Evolutionary conservation across 1,139 yeast genomes (phyloP), one percentile per base, ranked within the genome.

Genomic region (Candida tropicalis): DNA sequence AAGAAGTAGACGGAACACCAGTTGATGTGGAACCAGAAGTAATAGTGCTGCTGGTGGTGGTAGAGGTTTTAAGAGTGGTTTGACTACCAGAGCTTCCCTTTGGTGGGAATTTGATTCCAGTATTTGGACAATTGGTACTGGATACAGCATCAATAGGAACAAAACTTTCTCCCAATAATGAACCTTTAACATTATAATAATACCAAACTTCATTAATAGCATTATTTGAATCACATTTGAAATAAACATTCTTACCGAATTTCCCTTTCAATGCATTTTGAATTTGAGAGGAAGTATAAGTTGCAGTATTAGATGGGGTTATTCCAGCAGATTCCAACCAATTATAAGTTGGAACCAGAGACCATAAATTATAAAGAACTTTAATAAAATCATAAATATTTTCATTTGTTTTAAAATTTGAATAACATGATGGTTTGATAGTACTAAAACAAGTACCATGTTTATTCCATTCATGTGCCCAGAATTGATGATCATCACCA

Each of bases 391-490:
- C 97, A 48, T 84, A 84, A 10, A 88, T 88, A 53, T 88, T 82
- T 56, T 77, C 76, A 55, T 78, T 63, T 6, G 46, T 33, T 25
- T 45, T 41, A 20, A 47, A 48, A 18, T 46, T 46, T 6, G 37
- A 20, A 59, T 88, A 89, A 59, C 98, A 91, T 2, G 61, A 53
- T 3, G 95, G 88, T 42, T 77, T 77, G 40, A 90, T 70, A 0
- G 97, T 89, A 29, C 82, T 77, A 69, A 90, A 81, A 63, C 98
- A 91, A 0, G 97, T 90, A 4, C 91, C 98, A 58, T 91, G 98
- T 62, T 91, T 91, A 68, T 91, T 90, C 73, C 79, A 91, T 64
- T 91, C 98, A 61, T 91, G 97, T 22, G 80, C 73, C 98, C 98
- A 91, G 43, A 91, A 70, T 18, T 76, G 66, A 48, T 82, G 87